A percentile compares a stretch with the other conserved stretches of the same genome.
Conservation (phyloP, 2,329 filamentous ascomycete genomes). For the Drechslerella dactyloides region DNA sequence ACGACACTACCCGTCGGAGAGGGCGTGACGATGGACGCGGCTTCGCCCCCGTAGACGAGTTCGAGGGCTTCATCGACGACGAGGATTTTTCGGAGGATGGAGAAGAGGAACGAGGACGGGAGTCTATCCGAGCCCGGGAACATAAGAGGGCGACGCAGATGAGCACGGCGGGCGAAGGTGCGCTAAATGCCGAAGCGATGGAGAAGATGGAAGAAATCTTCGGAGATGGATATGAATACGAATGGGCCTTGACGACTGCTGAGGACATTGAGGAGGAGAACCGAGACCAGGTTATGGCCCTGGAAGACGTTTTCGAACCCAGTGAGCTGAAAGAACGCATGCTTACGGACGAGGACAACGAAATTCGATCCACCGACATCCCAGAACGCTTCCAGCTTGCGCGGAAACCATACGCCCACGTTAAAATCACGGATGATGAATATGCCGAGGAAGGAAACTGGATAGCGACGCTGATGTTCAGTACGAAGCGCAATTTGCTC, state of each 20-base stretch:
- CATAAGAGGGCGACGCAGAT: constrained; percentile 58
- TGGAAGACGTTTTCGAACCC: constrained; percentile 98
- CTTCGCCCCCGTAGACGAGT: constrained; percentile 69
- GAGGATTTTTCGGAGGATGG: constrained; percentile 89
- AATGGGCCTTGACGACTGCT: constrained; percentile 73
- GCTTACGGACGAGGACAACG: constrained; percentile 92
- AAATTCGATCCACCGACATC: constrained; percentile 84
- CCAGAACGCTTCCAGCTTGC: constrained; percentile 94
- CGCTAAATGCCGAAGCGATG: constrained; percentile 87
- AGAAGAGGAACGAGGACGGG: constrained; percentile 79
- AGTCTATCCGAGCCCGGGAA: constrained; percentile 80
- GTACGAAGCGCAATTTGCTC: constrained; percentile 73
- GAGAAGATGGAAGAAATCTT: constrained; percentile 98
- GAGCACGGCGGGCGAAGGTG: constrained; percentile 70
- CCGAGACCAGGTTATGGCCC: constrained; percentile 78
- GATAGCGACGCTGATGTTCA: constrained; percentile 89
- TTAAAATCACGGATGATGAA: constrained; percentile 80
- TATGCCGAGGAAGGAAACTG: constrained; percentile 81
- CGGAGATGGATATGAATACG: constrained; percentile 92
- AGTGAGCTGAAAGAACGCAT: constrained; percentile 93
- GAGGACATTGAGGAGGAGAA: constrained; percentile 76
- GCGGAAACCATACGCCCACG: constrained; percentile 82
- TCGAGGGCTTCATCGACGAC: constrained; percentile 96
- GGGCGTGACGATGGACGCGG: constrained; percentile 36
- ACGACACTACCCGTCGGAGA: constrained; percentile 59